These are phyloP conservation scores for Davidsoniella virescens DNA, from an alignment of 2,329 filamentous ascomycete genomes.

Conservation along the genomic window DNA sequence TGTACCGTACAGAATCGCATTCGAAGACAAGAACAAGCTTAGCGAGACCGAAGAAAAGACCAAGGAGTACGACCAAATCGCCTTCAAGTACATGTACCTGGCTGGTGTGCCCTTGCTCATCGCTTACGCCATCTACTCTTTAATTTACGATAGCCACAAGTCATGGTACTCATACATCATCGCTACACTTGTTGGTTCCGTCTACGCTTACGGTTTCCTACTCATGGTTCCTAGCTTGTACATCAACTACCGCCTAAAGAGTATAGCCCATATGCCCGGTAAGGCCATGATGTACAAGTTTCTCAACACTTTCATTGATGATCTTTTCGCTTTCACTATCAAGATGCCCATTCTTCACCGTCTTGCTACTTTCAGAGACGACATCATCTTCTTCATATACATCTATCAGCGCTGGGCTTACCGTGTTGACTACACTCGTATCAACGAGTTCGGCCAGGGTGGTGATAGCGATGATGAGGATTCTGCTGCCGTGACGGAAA, in stretches of 20 bases:
- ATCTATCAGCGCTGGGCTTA: constrained; percentile 90
- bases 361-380: constrained; percentile 80
- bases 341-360: constrained; percentile 96
- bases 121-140: constrained; percentile 79
- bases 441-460: constrained; percentile 97
- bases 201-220: constrained; percentile 95
- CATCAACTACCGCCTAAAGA: constrained; percentile 97
- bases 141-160: constrained; percentile 89
- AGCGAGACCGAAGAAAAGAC: constrained; percentile 94
- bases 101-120: constrained; percentile 74
- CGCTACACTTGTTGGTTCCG: constrained; percentile 81
- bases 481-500: constrained; percentile 21
- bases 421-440: constrained; percentile 73
- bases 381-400: constrained; percentile 97
- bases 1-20: constrained; percentile 64
- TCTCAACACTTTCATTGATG: constrained; percentile 96
- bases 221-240: constrained; percentile 98
- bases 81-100: constrained; percentile 94
- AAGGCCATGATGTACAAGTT: constrained; percentile 98
- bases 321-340: constrained; percentile 96
- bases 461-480: constrained; percentile 66
- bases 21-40: constrained; percentile 94
- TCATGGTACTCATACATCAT: constrained; percentile 97
- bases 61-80: constrained; percentile 94
- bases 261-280: constrained; percentile 89